Evolutionary conservation across 768 basidiomycete species (phyloP), one percentile per base, ranked within the genome.

Genomic region (Kwoniella sp.): DNA sequence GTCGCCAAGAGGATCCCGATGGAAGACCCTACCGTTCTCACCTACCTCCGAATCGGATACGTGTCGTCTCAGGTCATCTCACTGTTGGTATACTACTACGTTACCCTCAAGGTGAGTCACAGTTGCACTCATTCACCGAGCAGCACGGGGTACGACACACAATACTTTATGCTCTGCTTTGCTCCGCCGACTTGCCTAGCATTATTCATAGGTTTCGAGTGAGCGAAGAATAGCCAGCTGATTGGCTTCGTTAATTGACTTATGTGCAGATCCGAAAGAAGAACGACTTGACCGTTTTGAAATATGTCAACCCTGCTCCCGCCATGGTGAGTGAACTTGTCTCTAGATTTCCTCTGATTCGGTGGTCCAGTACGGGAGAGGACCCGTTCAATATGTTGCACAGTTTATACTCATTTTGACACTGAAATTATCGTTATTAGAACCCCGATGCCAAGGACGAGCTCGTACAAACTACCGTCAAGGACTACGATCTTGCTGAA

Each of bases 241-340:
- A 50, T 51, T 1, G 19, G 25, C 33, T 47, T 19, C 50, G 25
- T 44, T 27, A 25, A n/a, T 51, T n/a, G n/a, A n/a, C n/a, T n/a
- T n/a, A n/a, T n/a, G n/a, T 33, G 21, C 68, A 96, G 91, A 87
- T 97, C 81, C 94, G 91, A 85, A 82, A 85, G 74, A 94, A 93
- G 86, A 98, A 98, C 74, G 95, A 99, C 82, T 86, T 89, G 80
- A 92, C 92, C 1, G 91, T 95, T 26, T 83, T 99, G 73, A 99
- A 96, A 86, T 99, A 95, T 82, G 92, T 94, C 49, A 91, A 95
- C 72, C 84, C 88, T 1, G 79, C 86, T 49, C 85, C 81, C 68
- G 85, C 91, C 2, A 88, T 94, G 88, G 91, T 90, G 59, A 64
- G 85, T 83, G n/a, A 44, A n/a, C n/a, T n/a, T n/a, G n/a, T n/a